Conservation (phyloP, 345 rosid genomes). For the Geranium brycei region DNA sequence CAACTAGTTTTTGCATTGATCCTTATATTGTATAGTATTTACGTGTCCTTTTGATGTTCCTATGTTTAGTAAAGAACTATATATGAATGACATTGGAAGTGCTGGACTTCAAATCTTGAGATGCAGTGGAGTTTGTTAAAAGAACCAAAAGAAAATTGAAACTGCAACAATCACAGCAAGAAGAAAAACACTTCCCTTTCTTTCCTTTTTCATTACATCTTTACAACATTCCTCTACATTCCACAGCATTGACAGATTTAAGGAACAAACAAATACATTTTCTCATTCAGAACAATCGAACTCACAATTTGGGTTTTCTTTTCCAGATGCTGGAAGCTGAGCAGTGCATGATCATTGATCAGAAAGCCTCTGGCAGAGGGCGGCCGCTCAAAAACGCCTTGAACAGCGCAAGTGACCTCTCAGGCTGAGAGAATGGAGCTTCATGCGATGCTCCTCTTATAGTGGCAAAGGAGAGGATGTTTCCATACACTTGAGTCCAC, state of each 20-base stretch:
- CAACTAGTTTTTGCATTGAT: no score
- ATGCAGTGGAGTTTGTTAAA: no score
- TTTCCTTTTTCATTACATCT: conserved; percentile 3
- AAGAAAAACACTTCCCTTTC: not conserved
- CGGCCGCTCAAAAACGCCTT: conserved; percentile 48
- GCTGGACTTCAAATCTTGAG: no score
- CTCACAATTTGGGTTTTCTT: conserved; percentile 9
- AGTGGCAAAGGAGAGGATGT: conserved; percentile 77
- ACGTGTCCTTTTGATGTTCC: not conserved
- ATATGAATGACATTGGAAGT: no score
- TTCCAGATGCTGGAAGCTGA: conserved; percentile 8
- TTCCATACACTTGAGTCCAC: conserved; percentile 90
- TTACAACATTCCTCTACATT: conserved; percentile 19
- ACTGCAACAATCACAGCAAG: not conserved
- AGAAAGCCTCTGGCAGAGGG: conserved; percentile 67
- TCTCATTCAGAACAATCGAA: conserved; percentile 13
- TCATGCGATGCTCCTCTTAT: conserved; percentile 93
- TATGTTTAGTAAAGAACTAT: not conserved
- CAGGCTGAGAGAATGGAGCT: conserved; percentile 94
- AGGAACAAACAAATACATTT: conserved; percentile 5
- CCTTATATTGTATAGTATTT: no score
- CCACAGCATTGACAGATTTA: conserved; percentile 14
- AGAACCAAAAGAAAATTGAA: no score
- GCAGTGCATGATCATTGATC: conserved; percentile 9
- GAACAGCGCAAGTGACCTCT: conserved; percentile 81